Base-by-base conservation (phyloP, 805 yeast genomes). In the Sugiyamaella marilandica region DNA sequence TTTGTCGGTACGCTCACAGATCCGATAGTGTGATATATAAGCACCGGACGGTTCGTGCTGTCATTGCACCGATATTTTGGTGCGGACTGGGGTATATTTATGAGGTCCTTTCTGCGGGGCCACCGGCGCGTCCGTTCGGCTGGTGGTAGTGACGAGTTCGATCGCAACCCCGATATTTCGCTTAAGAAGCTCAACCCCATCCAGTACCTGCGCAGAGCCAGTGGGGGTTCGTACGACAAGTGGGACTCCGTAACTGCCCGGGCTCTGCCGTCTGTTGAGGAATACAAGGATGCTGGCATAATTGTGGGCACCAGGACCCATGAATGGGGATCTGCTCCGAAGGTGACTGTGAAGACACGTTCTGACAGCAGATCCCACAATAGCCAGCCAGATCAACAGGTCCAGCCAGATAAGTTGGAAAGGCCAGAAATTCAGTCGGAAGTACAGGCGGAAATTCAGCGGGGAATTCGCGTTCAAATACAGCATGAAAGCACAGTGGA, bases 231-330 rank as follows among this genome's bases (percentile, higher is more conserved):
- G 14, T 62, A 61, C 44, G 33, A 45, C 16, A 19, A 31, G 16
- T 16, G 34, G 41, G 49, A 47, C 18, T 51, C 65, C 2, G 47
- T 62, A 5, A 56, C 51, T 11, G 59, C 51, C 41, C 51, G 51
- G 2, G 24, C 58, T 21, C 24, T 37, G 19, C 32, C 57, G 45
- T 52, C 60, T 1, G 41, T 54, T 2, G 58, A 55, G 18, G 62
- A 59, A 2, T 61, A 59, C 48, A 58, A 41, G 47, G 61, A 47
- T 31, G 66, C 56, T 19, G 67, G 57, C 47, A 62, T 55, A 29
- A 77, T 77, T 7, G 68, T 67, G 33, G 81, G 81, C 7, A 77
- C 80, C 11, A 64, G 78, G 32, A 73, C 75, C 10, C 80, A 77
- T 57, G 76, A 75, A 41, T 77, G 81, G 81, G 80, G 79, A 0